Evolutionary conservation across 768 basidiomycete genomes (phyloP).

Genomic region (Cystofilobasidium bisporidii): DNA sequence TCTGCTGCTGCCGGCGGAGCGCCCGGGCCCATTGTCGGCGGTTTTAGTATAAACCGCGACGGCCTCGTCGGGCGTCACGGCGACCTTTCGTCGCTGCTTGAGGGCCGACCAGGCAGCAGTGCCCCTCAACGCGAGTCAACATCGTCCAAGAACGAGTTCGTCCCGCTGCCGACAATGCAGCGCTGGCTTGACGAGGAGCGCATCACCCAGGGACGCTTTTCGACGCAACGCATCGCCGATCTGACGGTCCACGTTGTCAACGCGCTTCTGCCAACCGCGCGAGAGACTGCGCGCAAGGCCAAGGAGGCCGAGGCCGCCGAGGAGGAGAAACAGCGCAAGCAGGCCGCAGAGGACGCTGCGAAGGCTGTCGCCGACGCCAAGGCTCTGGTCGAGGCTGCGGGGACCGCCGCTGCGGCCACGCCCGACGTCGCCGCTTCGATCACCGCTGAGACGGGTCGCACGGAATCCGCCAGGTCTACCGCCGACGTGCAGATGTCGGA

Average conservation of each 20-base stretch:
- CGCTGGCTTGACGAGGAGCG: slow-evolving; percentile 85
- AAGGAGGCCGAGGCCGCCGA: slow-evolving; percentile 13
- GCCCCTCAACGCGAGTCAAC: slow-evolving; percentile 9
- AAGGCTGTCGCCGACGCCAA: slow-evolving; percentile 1
- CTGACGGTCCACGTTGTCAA: slow-evolving; percentile 62
- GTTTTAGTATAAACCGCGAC: slow-evolving; percentile 10
- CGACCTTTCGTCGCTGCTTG: background rate
- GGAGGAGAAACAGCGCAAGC: background rate
- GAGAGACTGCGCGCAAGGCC: slow-evolving; percentile 42
- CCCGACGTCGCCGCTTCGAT: background rate
- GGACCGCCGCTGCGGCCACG: background rate
- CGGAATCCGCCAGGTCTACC: background rate
- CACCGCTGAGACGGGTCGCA: background rate
- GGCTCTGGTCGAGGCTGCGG: background rate
- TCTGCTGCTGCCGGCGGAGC: background rate
- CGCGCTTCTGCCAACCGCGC: slow-evolving; percentile 67
- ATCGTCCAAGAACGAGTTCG: slow-evolving; percentile 51
- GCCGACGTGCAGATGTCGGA: slow-evolving; percentile 16
- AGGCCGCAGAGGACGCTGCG: background rate
- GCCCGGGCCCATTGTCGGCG: slow-evolving; percentile 3
- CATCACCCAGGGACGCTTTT: slow-evolving; percentile 65
- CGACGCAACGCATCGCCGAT: slow-evolving; percentile 56
- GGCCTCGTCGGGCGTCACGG: slow-evolving; percentile 5
- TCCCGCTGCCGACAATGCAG: slow-evolving; percentile 69
- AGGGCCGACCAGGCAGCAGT: background rate